Evolutionary conservation across 73 alveolate species (phyloP).

Genomic region (Breviolum minutum): DNA sequence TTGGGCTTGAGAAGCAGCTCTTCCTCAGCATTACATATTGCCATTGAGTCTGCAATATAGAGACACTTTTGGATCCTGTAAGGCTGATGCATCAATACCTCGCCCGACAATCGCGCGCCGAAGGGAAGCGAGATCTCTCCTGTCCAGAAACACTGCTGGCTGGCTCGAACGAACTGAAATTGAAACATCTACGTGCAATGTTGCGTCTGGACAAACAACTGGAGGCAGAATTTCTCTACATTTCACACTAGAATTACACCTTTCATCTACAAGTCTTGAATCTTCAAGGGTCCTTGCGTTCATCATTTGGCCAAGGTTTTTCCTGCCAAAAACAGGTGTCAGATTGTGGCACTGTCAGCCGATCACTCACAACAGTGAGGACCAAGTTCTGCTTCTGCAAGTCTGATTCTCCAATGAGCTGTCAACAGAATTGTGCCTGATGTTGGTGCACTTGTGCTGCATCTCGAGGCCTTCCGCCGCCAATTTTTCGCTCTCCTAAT

Average conservation of each 20-base stretch:
- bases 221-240: too few species aligned
- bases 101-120: constrained; percentile 82
- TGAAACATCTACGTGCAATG: too few species aligned
- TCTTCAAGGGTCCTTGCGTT: constrained; percentile 11
- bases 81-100: constrained; percentile 37
- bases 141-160: neutral
- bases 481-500: constrained; percentile 80
- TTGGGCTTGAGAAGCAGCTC: constrained; percentile 53
- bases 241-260: too few species aligned
- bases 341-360: too few species aligned
- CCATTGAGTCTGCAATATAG: too few species aligned
- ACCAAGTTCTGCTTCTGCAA: neutral
- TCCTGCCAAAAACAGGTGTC: neutral
- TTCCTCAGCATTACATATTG: neutral
- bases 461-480: constrained; percentile 93
- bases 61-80: too few species aligned
- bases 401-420: neutral
- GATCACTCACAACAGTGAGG: neutral
- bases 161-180: too few species aligned
- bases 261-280: too few species aligned
- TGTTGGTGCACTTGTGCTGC: constrained; percentile 93
- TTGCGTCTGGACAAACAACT: too few species aligned
- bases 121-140: constrained; percentile 92
- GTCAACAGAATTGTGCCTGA: neutral
- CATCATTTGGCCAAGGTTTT: constrained; percentile 92